Percentiles rank a stretch among this genome's conserved stretches.
These are phyloP conservation scores for Edaphochlamys debaryana DNA, from an alignment of 139 green algal species.

Conservation along the genomic window DNA sequence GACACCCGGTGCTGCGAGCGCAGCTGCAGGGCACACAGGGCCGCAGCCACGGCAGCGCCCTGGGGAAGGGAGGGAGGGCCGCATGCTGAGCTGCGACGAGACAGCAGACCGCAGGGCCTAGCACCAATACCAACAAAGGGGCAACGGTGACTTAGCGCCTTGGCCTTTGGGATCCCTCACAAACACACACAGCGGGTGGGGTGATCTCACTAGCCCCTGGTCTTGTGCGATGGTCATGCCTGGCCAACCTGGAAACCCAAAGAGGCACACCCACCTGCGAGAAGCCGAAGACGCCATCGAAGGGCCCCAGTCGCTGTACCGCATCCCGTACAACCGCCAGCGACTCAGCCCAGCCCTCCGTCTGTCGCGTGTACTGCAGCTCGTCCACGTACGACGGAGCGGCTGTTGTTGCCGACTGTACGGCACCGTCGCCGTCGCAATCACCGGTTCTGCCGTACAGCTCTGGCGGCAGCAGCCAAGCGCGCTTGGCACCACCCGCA, in stretches of 20 bases:
- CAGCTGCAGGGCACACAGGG: conserved; percentile 54
- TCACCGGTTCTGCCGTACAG: neutral
- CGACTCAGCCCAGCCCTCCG: conserved; percentile 70
- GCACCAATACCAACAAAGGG: neutral
- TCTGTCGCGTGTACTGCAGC: conserved; percentile 69
- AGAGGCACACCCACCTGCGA: conserved; percentile 69
- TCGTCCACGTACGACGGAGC: conserved; percentile 47
- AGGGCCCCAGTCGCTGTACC: conserved; percentile 60
- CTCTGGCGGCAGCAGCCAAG: conserved; percentile 58
- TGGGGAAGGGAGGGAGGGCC: neutral
- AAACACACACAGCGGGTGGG: no score
- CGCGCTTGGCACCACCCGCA: conserved; percentile 41
- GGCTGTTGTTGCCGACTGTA: neutral
- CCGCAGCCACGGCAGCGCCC: conserved; percentile 57
- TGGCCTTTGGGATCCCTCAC: no score
- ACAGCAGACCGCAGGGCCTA: neutral
- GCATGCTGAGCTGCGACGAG: no score
- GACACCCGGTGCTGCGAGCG: no score
- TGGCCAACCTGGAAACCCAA: no score
- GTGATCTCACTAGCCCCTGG: neutral
- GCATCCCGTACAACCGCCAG: conserved; percentile 47
- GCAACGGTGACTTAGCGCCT: no score
- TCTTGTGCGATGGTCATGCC: neutral
- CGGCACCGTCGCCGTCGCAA: neutral
- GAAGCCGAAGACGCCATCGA: conserved; percentile 90